Evolutionary conservation across 306 rosid species (phyloP).

Genomic region (Cucumis cinereus): DNA sequence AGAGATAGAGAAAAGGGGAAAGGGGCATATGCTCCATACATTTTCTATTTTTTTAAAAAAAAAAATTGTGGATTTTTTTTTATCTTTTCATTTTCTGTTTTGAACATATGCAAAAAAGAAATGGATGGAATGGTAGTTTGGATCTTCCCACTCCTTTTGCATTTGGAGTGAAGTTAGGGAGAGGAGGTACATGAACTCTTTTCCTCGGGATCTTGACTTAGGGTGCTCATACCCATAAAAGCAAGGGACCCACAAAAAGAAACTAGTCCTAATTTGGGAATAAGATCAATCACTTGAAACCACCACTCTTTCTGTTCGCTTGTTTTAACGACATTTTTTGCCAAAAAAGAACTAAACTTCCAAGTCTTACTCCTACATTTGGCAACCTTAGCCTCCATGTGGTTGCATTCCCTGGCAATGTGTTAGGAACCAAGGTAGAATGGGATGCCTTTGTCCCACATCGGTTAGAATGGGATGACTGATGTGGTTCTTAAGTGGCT

Average conservation of each 20-base stretch:
- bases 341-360: neutral
- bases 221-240: neutral
- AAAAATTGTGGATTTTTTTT: neutral
- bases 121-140: neutral
- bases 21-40: neutral
- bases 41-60: too few relatives aligned
- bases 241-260: neutral
- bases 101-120: neutral
- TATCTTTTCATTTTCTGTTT: neutral
- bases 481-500: too few relatives aligned
- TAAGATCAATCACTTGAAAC: neutral
- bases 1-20: neutral
- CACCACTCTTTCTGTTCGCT: neutral
- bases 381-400: conserved; percentile 1
- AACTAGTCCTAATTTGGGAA: neutral
- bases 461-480: too few relatives aligned
- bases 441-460: too few relatives aligned
- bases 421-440: too few relatives aligned
- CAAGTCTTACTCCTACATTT: neutral
- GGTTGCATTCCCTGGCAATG: neutral
- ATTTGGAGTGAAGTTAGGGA: neutral
- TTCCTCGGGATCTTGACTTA: neutral
- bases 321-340: neutral
- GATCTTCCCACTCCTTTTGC: neutral
- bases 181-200: neutral